A percentile compares a stretch with the other conserved stretches of the same genome.
phyloP scores from a whole-genome alignment of 345 rosid genomes.

The Limnanthes douglasii region DNA sequence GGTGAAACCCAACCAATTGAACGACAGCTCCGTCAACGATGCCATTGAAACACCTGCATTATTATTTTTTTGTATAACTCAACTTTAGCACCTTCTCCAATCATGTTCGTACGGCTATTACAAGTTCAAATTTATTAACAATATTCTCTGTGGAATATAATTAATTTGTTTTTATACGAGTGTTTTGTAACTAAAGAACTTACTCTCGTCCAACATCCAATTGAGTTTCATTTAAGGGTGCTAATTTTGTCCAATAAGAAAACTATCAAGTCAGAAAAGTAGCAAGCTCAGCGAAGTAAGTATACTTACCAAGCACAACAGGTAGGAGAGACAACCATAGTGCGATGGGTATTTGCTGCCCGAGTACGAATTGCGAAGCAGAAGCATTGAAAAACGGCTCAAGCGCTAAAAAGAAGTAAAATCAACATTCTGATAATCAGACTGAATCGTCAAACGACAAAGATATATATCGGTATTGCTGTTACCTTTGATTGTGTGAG shows the following conservation, averaged over 20 bases:
- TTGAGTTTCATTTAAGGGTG: too few species aligned
- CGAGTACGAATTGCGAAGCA: conserved; percentile 86
- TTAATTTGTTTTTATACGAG: too few species aligned
- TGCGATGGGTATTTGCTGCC: conserved; percentile 67
- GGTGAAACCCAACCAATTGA: conserved; percentile 92
- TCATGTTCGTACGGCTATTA: too few species aligned
- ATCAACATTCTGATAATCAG: not conserved
- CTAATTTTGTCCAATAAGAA: too few species aligned
- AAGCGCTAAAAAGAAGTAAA: conserved; percentile 42
- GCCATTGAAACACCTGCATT: conserved; percentile 79
- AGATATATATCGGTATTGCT: not conserved
- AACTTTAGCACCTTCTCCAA: not conserved
- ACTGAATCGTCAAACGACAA: not conserved
- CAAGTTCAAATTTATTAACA: not conserved
- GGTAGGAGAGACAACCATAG: conserved; percentile 91
- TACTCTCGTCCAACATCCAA: too few species aligned
- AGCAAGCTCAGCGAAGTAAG: not conserved
- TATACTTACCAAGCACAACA: conserved; percentile 57
- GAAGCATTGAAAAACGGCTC: conserved; percentile 98
- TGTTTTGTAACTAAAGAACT: too few species aligned
- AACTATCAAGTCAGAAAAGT: conserved; percentile 2
- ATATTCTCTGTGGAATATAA: not conserved
- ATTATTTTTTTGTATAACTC: not conserved
- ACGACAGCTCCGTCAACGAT: conserved; percentile 82
- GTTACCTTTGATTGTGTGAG: conserved; percentile 85